These are phyloP conservation scores for Diplotaxis tenuifolia DNA, from an alignment of 345 rosid genomes.

Conservation along the genomic window DNA sequence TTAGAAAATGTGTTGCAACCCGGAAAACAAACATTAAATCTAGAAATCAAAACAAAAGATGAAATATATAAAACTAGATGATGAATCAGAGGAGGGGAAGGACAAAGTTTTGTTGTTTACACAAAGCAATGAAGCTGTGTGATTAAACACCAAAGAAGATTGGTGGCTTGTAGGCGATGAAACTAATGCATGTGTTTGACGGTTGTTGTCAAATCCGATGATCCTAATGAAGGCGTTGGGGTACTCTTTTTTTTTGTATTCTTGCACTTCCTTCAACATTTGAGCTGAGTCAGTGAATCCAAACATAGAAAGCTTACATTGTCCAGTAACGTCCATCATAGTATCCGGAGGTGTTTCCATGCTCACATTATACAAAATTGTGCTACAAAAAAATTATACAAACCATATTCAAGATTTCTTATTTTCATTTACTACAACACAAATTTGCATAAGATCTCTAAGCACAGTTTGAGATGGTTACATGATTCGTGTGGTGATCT, in stretches of 20 bases:
- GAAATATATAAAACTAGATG: not conserved
- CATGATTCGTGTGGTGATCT: not conserved
- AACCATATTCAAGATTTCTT: not conserved
- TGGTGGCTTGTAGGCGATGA: conserved; percentile 44
- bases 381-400: conserved; percentile 26
- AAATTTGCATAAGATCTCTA: not conserved
- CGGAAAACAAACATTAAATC: too few relatives aligned
- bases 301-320: conserved; percentile 56
- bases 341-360: conserved; percentile 37
- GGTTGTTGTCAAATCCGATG: conserved; percentile 55
- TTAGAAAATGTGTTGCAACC: too few relatives aligned
- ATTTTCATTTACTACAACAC: not conserved
- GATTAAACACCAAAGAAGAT: conserved; percentile 30
- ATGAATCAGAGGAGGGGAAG: conserved; percentile 23
- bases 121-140: conserved; percentile 25
- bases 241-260: conserved; percentile 41
- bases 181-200: conserved; percentile 46
- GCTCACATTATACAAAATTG: conserved; percentile 43
- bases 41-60: conserved; percentile 29
- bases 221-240: conserved; percentile 41
- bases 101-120: conserved; percentile 30
- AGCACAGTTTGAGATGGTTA: not conserved
- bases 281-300: conserved; percentile 50
- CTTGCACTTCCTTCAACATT: conserved; percentile 51
- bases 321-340: conserved; percentile 55